phyloP scores from a whole-genome alignment of 208 protist genomes.

The Trypanosoma brucei region DNA sequence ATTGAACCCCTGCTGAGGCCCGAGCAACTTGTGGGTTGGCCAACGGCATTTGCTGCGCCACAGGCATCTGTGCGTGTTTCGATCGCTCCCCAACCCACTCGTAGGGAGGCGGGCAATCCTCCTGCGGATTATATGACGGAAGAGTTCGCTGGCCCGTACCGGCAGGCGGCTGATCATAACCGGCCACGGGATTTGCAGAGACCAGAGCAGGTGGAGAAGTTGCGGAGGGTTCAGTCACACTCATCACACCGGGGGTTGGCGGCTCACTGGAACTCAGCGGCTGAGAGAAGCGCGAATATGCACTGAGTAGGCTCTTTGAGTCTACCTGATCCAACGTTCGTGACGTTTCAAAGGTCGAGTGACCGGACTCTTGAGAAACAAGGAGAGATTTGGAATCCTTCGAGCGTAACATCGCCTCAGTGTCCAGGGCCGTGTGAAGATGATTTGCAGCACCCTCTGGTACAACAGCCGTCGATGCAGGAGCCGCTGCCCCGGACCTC shows the following conservation, averaged over 20 bases:
- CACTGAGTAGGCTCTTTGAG: conserved; percentile 7
- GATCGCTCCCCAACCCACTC: neutral
- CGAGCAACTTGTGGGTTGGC: neutral
- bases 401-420: too few species aligned
- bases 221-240: neutral
- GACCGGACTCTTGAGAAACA: neutral
- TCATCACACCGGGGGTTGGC: neutral
- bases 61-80: neutral
- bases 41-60: neutral
- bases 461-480: too few species aligned
- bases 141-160: neutral
- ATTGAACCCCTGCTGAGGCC: neutral
- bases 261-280: conserved; percentile 4
- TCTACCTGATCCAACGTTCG: neutral
- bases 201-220: neutral
- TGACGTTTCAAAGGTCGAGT: neutral
- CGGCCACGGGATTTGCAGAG: neutral
- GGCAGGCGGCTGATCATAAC: neutral
- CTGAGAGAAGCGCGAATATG: neutral
- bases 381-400: neutral
- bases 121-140: conserved; percentile 6
- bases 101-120: conserved; percentile 15
- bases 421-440: too few species aligned
- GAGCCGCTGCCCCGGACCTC: too few species aligned
- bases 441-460: too few species aligned